Conservation (phyloP, 169 alveolate species). For the Cryptosporidium sp. region DNA sequence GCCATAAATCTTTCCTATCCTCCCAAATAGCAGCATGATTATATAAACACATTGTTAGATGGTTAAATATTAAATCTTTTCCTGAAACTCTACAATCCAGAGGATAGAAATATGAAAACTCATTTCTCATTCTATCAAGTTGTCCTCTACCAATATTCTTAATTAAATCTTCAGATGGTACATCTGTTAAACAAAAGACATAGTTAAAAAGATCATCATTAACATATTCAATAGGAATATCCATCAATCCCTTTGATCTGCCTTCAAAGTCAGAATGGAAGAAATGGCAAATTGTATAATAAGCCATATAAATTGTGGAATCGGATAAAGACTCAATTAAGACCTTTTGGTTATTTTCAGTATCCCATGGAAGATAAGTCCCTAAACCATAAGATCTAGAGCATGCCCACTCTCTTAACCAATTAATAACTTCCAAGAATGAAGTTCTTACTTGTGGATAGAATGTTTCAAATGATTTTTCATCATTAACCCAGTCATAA, state of each 20-base stretch:
- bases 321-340: constrained; percentile 98
- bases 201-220: constrained; percentile 96
- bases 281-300: constrained; percentile 97
- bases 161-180: constrained; percentile 83
- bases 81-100: constrained; percentile 95
- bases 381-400: constrained; percentile 99
- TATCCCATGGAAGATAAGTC: constrained; percentile 95
- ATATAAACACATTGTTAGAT: constrained; percentile 97
- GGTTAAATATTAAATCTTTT: constrained; percentile 98
- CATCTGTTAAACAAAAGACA: constrained; percentile 89
- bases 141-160: constrained; percentile 81
- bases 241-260: constrained; percentile 86
- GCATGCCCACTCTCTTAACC: constrained; percentile 94
- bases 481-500: constrained; percentile 87
- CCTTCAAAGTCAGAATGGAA: constrained; percentile 94
- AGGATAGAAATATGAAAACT: constrained; percentile 96
- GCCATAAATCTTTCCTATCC: constrained; percentile 82
- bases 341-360: constrained; percentile 84
- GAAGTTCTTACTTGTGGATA: constrained; percentile 79
- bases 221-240: constrained; percentile 89
- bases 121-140: constrained; percentile 88
- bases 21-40: constrained; percentile 99
- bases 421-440: constrained; percentile 78
- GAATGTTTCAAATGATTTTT: constrained; percentile 76
- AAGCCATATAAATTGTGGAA: constrained; percentile 99